Evolutionary conservation across 768 basidiomycete genomes (phyloP).

Genomic region (Pulveroboletus sp.): DNA sequence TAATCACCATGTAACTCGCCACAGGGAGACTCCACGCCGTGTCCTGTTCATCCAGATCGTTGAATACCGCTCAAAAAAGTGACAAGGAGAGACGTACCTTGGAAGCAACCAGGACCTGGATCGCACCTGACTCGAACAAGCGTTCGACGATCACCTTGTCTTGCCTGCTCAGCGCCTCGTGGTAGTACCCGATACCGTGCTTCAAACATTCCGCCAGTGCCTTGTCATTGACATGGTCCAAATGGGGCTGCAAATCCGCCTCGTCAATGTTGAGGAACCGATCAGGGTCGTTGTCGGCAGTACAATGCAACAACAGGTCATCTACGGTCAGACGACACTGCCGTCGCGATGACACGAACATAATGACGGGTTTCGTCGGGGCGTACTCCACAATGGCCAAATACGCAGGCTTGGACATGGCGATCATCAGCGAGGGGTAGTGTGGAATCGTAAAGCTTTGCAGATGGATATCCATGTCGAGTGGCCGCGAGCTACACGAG

Average conservation of each 20-base stretch:
- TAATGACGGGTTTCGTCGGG: conserved; percentile 78
- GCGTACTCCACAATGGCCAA: conserved; percentile 89
- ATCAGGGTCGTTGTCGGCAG: conserved; percentile 80
- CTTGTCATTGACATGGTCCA: conserved; percentile 79
- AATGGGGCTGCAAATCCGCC: conserved; percentile 79
- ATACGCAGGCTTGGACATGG: conserved; percentile 98
- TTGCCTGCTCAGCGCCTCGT: conserved; percentile 88
- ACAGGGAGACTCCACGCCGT: conserved; percentile 96
- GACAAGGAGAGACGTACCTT: conserved; percentile 53
- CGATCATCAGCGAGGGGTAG: conserved; percentile 97
- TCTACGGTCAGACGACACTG: conserved; percentile 94
- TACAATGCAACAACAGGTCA: conserved; percentile 84
- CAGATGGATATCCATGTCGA: conserved; percentile 96
- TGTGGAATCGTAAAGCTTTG: conserved; percentile 97
- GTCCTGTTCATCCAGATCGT: conserved; percentile 51
- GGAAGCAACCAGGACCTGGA: conserved; percentile 91
- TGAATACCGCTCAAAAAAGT: background rate
- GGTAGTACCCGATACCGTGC: conserved; percentile 93
- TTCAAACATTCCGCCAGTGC: conserved; percentile 76
- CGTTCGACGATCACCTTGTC: conserved; percentile 94
- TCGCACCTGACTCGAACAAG: conserved; percentile 90
- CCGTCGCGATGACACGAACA: conserved; percentile 90
- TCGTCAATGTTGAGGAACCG: conserved; percentile 89
- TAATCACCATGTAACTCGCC: conserved; percentile 95
- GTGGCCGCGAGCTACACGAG: conserved; percentile 75